Percentiles rank a stretch among this genome's conserved stretches.
These are phyloP conservation scores for Noccaea bulbosa DNA, from an alignment of 345 rosid species.

Conservation along the genomic window DNA sequence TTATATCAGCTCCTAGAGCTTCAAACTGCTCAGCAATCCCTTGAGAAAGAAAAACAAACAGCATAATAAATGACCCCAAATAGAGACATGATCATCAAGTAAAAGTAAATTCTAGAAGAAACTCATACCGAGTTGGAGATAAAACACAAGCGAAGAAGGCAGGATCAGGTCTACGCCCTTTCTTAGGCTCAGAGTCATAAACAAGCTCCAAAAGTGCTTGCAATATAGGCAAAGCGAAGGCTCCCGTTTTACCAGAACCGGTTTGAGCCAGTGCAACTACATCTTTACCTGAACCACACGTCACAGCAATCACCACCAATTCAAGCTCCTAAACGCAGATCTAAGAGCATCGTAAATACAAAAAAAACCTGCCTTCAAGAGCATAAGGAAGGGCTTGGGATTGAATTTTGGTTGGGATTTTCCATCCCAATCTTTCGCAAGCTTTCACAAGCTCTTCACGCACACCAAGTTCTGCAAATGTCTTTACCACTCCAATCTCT, in stretches of 20 bases:
- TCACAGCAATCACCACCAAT: slow-evolving; percentile 4
- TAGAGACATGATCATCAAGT: not conserved
- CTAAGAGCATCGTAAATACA: not conserved
- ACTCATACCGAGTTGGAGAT: slow-evolving; percentile 79
- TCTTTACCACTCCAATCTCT: slow-evolving; percentile 62
- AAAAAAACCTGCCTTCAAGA: slow-evolving; percentile 54
- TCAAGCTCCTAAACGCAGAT: too few relatives aligned
- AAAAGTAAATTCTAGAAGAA: slow-evolving; percentile 3
- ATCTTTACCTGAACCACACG: slow-evolving; percentile 64
- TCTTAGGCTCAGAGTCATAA: slow-evolving; percentile 47
- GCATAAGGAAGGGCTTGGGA: slow-evolving; percentile 86
- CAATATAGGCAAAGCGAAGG: slow-evolving; percentile 89
- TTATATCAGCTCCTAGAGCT: slow-evolving; percentile 82
- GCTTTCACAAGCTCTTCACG: slow-evolving; percentile 74
- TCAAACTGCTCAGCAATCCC: slow-evolving; percentile 98
- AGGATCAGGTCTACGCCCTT: slow-evolving; percentile 61
- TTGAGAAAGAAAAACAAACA: slow-evolving; percentile 25
- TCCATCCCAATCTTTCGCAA: slow-evolving; percentile 79
- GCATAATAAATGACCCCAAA: not conserved
- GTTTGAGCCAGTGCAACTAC: slow-evolving; percentile 92
- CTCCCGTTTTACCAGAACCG: slow-evolving; percentile 96
- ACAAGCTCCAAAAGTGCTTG: slow-evolving; percentile 71
- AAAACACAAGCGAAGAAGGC: slow-evolving; percentile 90
- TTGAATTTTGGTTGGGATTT: slow-evolving; percentile 77
- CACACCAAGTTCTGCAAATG: slow-evolving; percentile 72